Evolutionary conservation across 1,284 basidiomycete genomes (phyloP).

Genomic region (Trichosporon asahii): DNA sequence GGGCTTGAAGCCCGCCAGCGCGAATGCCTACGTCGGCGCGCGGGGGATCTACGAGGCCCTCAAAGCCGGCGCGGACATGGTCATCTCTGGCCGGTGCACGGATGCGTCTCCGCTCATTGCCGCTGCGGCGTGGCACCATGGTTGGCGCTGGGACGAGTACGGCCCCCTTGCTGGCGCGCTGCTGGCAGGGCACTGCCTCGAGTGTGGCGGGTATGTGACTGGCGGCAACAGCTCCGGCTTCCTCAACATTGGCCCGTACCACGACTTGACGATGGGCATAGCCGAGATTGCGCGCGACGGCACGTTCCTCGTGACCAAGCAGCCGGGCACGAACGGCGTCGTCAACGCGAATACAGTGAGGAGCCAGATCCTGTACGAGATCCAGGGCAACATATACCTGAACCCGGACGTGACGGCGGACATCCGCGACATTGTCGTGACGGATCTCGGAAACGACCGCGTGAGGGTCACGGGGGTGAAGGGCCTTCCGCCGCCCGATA

Average conservation of each 20-base stretch:
- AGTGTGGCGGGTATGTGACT: constrained; percentile 32
- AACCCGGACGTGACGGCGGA: constrained; percentile 36
- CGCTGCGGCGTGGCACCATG: constrained; percentile 30
- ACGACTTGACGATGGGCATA: constrained; percentile 33
- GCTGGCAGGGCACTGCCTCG: constrained; percentile 29
- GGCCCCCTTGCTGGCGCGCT: constrained; percentile 29
- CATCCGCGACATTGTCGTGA: constrained; percentile 25
- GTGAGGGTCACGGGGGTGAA: constrained; percentile 28
- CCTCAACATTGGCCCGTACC: constrained; percentile 20
- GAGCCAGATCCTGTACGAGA: constrained; percentile 27
- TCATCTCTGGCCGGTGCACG: constrained; percentile 34
- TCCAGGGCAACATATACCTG: constrained; percentile 30
- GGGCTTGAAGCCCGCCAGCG: constrained; percentile 18
- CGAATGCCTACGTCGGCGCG: constrained; percentile 25
- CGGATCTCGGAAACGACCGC: constrained; percentile 23
- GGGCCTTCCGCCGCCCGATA: constrained; percentile 30
- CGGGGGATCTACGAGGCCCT: constrained; percentile 18
- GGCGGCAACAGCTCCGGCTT: constrained; percentile 35
- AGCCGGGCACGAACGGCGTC: constrained; percentile 17
- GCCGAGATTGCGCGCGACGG: constrained; percentile 34
- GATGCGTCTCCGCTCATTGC: constrained; percentile 31
- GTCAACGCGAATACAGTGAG: constrained; percentile 20
- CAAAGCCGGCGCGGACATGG: constrained; percentile 32
- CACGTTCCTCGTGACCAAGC: constrained; percentile 29
- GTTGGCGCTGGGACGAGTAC: constrained; percentile 27